Evolutionary conservation across 129 eudicot species (phyloP).

Genomic region (Lactuca sativa): DNA sequence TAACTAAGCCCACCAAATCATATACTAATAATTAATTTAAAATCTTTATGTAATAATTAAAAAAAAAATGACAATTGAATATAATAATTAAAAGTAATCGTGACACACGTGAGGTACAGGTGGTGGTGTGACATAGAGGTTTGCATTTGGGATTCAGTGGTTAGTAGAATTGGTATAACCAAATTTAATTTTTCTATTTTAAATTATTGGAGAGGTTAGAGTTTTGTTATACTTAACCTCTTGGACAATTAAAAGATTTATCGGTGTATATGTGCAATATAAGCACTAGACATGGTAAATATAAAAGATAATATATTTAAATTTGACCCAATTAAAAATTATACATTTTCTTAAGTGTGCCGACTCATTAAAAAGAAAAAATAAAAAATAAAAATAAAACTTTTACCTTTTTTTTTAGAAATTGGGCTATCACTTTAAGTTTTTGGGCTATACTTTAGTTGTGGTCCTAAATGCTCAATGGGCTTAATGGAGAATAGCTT

Average conservation of each 20-base stretch:
- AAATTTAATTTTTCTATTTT: slow-evolving; percentile 8
- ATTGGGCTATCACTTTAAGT: not conserved
- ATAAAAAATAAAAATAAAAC: too few species aligned
- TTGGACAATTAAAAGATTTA: not conserved
- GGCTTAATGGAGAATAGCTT: not conserved
- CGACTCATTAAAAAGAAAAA: not conserved
- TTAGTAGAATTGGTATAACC: slow-evolving; percentile 29
- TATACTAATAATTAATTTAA: too few species aligned
- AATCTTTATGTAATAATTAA: not conserved
- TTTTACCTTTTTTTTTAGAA: too few species aligned
- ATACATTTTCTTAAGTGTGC: not conserved
- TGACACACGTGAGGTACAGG: slow-evolving; percentile 16
- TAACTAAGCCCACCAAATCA: too few species aligned
- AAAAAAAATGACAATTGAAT: not conserved
- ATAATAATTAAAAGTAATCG: slow-evolving; percentile 3
- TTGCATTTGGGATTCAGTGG: slow-evolving; percentile 12
- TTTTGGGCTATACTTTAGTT: not conserved
- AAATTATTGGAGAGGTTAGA: slow-evolving; percentile 11
- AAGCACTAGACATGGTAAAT: not conserved
- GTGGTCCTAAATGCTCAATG: not conserved
- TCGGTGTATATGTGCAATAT: not conserved
- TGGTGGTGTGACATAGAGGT: not conserved
- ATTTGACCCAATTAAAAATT: not conserved
- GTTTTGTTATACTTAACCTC: slow-evolving; percentile 6
- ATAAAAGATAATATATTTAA: too few species aligned